Conservation (phyloP, 306 rosid species). For the Luffa acutangula region DNA sequence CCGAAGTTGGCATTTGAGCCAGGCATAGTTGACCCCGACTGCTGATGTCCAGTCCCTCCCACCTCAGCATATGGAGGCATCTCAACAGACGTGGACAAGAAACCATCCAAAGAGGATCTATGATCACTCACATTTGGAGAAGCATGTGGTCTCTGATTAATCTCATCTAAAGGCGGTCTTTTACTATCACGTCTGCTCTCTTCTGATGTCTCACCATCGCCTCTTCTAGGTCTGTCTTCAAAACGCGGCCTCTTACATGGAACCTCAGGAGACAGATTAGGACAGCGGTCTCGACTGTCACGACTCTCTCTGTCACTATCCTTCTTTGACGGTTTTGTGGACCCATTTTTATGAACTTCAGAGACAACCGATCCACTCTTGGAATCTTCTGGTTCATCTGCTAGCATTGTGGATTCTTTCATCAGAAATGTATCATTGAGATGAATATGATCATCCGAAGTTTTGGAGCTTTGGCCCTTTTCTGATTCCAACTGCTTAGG, state of each 20-base stretch:
- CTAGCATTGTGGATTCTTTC: slow-evolving; percentile 7
- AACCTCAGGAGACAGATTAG: slow-evolving; percentile 20
- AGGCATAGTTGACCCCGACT: slow-evolving; percentile 15
- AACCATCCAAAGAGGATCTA: slow-evolving; percentile 14
- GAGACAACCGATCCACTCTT: slow-evolving; percentile 10
- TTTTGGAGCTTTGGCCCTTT: neutral
- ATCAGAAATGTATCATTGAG: neutral
- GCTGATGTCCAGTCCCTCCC: slow-evolving; percentile 13
- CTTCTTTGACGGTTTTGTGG: neutral
- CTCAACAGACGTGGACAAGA: slow-evolving; percentile 12
- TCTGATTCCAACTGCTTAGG: neutral
- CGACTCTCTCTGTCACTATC: slow-evolving; percentile 20
- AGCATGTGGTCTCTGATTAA: slow-evolving; percentile 12
- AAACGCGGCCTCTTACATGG: slow-evolving; percentile 22
- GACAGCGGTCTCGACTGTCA: slow-evolving; percentile 15
- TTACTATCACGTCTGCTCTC: slow-evolving; percentile 12
- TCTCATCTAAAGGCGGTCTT: slow-evolving; percentile 14
- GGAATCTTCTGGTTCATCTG: slow-evolving; percentile 18
- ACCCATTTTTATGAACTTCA: slow-evolving; percentile 11
- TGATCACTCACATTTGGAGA: slow-evolving; percentile 13
- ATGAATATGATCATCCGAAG: neutral
- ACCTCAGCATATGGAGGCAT: slow-evolving; percentile 19
- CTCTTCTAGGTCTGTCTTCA: slow-evolving; percentile 15
- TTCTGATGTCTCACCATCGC: slow-evolving; percentile 16
- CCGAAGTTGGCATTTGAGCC: slow-evolving; percentile 12